Conservation (phyloP, 2,329 filamentous ascomycete species). For the Arthrobotrys megalospora region DNA sequence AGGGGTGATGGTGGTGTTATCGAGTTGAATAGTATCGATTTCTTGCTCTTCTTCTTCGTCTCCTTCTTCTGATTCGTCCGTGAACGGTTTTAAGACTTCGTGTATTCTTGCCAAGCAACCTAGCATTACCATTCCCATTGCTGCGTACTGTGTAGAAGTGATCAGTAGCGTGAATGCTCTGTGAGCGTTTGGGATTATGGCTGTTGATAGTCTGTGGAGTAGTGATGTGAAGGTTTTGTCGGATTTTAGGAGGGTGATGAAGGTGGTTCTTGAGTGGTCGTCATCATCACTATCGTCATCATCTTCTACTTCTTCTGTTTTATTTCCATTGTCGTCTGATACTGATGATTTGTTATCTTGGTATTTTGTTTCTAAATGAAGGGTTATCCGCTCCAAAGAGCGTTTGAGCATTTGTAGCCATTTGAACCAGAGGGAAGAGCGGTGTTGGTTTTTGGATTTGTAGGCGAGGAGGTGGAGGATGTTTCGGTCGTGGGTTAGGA, state of each 20-base stretch:
- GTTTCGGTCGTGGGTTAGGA: slow-evolving; percentile 64
- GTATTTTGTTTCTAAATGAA: slow-evolving; percentile 66
- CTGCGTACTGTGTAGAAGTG: slow-evolving; percentile 80
- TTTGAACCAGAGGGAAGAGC: slow-evolving; percentile 84
- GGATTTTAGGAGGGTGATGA: background rate
- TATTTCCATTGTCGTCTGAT: slow-evolving; percentile 67
- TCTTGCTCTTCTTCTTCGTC: background rate
- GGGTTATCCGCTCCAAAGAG: slow-evolving; percentile 73
- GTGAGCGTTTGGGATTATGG: slow-evolving; percentile 69
- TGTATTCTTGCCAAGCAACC: slow-evolving; percentile 75
- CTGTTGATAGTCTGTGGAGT: slow-evolving; percentile 22
- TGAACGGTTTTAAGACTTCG: slow-evolving; percentile 54
- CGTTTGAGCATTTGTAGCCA: slow-evolving; percentile 80
- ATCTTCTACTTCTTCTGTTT: slow-evolving; percentile 66
- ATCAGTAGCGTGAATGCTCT: slow-evolving; percentile 78
- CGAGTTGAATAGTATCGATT: background rate
- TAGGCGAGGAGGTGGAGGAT: slow-evolving; percentile 82
- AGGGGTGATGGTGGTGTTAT: background rate
- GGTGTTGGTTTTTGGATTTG: slow-evolving; percentile 93
- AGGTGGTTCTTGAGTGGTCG: background rate
- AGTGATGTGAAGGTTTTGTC: slow-evolving; percentile 8
- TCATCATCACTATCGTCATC: slow-evolving; percentile 61
- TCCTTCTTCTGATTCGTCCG: slow-evolving; percentile 47
- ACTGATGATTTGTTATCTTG: slow-evolving; percentile 40
- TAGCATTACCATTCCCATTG: slow-evolving; percentile 79